A percentile compares a stretch with the other conserved stretches of the same genome.
phyloP scores from a whole-genome alignment of 2,329 filamentous ascomycete species.

The Nemania sp. region DNA sequence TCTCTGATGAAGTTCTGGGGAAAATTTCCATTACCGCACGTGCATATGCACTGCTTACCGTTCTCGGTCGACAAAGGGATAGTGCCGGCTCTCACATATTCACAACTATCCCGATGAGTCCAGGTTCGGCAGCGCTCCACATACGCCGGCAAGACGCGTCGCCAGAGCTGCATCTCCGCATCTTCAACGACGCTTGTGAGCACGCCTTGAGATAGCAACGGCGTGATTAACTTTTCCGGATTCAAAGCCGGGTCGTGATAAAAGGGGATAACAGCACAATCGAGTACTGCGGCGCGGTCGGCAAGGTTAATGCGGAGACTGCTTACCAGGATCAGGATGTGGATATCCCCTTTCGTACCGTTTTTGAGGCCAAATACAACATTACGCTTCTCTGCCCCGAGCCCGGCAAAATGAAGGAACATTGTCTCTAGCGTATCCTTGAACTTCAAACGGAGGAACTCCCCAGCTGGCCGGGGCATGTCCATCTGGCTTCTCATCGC shows the following conservation, averaged over 20 bases:
- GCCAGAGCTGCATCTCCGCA: constrained; percentile 67
- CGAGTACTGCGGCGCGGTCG: constrained; percentile 57
- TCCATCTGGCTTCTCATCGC: neutral
- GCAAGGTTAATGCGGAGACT: constrained; percentile 59
- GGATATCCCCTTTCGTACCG: constrained; percentile 45
- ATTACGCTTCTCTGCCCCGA: constrained; percentile 58
- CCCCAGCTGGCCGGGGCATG: constrained; percentile 41
- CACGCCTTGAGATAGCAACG: constrained; percentile 43
- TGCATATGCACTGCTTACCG: constrained; percentile 55
- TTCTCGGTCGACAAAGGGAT: constrained; percentile 55
- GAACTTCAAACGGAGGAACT: constrained; percentile 56
- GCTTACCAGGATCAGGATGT: constrained; percentile 54
- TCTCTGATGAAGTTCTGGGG: constrained; percentile 53
- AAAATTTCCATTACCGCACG: constrained; percentile 59
- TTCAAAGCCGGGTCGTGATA: constrained; percentile 51
- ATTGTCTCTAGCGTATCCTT: constrained; percentile 62
- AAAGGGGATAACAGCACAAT: constrained; percentile 59
- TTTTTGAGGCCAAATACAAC: constrained; percentile 57
- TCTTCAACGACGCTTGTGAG: constrained; percentile 57
- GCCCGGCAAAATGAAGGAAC: constrained; percentile 58
- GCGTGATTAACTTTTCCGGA: constrained; percentile 47
- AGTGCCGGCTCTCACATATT: constrained; percentile 53
- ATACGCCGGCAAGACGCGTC: constrained; percentile 57
- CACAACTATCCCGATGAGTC: constrained; percentile 56
- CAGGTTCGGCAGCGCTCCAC: constrained; percentile 63